A percentile compares a stretch with the other conserved stretches of the same genome.
Conservation (phyloP, 495 filamentous ascomycete species). For the Lindgomyces ingoldianus region DNA sequence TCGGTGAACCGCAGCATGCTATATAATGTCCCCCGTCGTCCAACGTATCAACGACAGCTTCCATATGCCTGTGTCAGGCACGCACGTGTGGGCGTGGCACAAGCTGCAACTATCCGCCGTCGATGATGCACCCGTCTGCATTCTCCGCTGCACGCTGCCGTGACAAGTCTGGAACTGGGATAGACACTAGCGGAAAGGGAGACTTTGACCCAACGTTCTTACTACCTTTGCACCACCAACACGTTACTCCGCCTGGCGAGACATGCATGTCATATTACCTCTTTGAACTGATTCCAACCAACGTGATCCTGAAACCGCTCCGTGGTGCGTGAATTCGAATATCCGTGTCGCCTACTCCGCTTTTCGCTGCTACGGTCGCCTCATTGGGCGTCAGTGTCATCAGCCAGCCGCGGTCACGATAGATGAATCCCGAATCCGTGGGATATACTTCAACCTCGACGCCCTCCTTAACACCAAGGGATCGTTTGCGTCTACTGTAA, state of each 20-base stretch:
- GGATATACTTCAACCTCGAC: slow-evolving; percentile 56
- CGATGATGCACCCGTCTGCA: slow-evolving; percentile 18
- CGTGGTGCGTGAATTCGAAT: slow-evolving; percentile 36
- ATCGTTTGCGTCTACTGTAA: slow-evolving; percentile 48
- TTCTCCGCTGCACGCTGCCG: slow-evolving; percentile 14
- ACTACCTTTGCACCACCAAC: slow-evolving; percentile 9
- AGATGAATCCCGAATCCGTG: slow-evolving; percentile 55
- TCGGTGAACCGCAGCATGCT: background rate
- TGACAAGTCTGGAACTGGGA: background rate
- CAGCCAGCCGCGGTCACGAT: slow-evolving; percentile 55
- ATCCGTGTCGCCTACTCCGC: slow-evolving; percentile 46
- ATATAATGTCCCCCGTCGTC: background rate
- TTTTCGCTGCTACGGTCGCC: slow-evolving; percentile 54
- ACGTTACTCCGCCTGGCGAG: slow-evolving; percentile 23
- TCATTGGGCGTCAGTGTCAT: slow-evolving; percentile 52
- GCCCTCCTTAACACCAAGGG: slow-evolving; percentile 50
- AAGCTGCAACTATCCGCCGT: slow-evolving; percentile 4
- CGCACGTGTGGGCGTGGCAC: slow-evolving; percentile 9
- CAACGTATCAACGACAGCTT: background rate
- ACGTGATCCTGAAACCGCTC: background rate
- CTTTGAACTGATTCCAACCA: slow-evolving; percentile 3
- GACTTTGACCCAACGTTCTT: background rate
- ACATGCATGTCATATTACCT: slow-evolving; percentile 33
- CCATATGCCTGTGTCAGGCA: background rate
- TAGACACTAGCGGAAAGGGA: background rate